Evolutionary conservation across 805 yeast genomes (phyloP).

Genomic region (Scheffersomyces spartinae): DNA sequence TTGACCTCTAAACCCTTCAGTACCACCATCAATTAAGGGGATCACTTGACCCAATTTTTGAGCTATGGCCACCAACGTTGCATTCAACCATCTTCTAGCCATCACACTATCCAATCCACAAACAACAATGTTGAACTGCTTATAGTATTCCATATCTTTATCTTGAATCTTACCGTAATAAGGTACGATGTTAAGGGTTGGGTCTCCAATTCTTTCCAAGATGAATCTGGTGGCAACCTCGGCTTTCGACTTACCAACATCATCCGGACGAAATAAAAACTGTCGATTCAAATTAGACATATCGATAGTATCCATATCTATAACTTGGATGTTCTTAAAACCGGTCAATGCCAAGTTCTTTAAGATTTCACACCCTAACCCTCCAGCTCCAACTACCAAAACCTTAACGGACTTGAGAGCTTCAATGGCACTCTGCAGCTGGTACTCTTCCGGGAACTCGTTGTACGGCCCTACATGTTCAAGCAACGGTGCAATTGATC

Average conservation of each 20-base stretch:
- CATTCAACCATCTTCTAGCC: slow-evolving; percentile 86
- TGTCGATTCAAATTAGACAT: slow-evolving; percentile 68
- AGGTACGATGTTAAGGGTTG: slow-evolving; percentile 36
- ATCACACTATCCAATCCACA: slow-evolving; percentile 87
- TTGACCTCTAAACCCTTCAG: slow-evolving; percentile 91
- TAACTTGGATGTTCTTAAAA: slow-evolving; percentile 49
- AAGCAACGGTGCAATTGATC: slow-evolving; percentile 10
- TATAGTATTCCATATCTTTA: slow-evolving; percentile 49
- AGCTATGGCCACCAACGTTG: slow-evolving; percentile 43
- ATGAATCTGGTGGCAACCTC: slow-evolving; percentile 52
- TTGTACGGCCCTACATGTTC: slow-evolving; percentile 25
- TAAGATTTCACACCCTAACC: slow-evolving; percentile 71
- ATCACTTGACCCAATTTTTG: slow-evolving; percentile 23
- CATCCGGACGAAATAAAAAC: slow-evolving; percentile 49
- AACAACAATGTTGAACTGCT: slow-evolving; percentile 57
- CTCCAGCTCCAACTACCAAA: slow-evolving; percentile 67
- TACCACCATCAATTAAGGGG: slow-evolving; percentile 81
- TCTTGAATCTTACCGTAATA: slow-evolving; percentile 52
- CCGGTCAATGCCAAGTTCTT: slow-evolving; percentile 66
- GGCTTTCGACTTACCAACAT: slow-evolving; percentile 60
- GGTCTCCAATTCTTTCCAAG: slow-evolving; percentile 28
- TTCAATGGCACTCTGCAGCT: slow-evolving; percentile 8
- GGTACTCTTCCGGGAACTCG: slow-evolving; percentile 25
- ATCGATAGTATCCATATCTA: slow-evolving; percentile 79
- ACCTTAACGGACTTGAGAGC: slow-evolving; percentile 14